These are phyloP conservation scores for Coprinellus aureogranulatus DNA, from an alignment of 768 basidiomycete genomes.

Conservation along the genomic window DNA sequence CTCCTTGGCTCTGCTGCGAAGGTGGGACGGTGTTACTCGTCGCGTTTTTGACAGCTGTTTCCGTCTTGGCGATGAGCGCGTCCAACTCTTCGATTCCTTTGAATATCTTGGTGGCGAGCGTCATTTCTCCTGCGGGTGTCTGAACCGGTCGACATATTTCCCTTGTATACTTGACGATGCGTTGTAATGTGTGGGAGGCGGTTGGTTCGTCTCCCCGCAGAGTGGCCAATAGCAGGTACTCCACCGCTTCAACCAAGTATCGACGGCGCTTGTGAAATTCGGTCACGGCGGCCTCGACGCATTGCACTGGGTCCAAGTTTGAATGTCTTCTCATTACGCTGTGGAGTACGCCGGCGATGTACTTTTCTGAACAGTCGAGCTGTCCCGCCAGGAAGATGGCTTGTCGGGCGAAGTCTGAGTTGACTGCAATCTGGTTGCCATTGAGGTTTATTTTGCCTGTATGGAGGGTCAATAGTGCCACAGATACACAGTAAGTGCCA, in stretches of 20 bases:
- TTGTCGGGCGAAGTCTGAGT: constrained; percentile 76
- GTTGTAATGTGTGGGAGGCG: constrained; percentile 46
- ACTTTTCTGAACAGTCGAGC: constrained; percentile 79
- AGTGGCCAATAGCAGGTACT: constrained; percentile 65
- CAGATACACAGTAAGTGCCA: constrained; percentile 4
- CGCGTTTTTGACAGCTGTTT: constrained; percentile 61
- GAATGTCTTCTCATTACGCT: constrained; percentile 62
- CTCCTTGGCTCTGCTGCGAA: constrained; percentile 52
- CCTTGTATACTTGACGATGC: constrained; percentile 51
- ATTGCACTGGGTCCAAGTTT: constrained; percentile 55
- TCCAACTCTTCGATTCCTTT: constrained; percentile 63
- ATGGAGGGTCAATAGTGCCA: constrained; percentile 4
- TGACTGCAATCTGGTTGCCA: constrained; percentile 68
- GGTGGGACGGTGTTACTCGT: constrained; percentile 57
- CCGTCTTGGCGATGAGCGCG: constrained; percentile 49
- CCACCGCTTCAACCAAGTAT: constrained; percentile 67
- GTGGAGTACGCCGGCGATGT: constrained; percentile 68
- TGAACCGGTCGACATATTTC: constrained; percentile 48
- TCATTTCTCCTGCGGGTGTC: constrained; percentile 33
- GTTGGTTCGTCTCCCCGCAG: constrained; percentile 45
- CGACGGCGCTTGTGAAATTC: constrained; percentile 70
- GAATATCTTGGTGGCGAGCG: constrained; percentile 56
- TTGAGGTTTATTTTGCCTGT: constrained; percentile 66
- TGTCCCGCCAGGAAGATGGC: constrained; percentile 76
- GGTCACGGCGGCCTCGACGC: constrained; percentile 63